Base-by-base conservation (phyloP, 345 rosid species). In the Raphanus raphanistrum region DNA sequence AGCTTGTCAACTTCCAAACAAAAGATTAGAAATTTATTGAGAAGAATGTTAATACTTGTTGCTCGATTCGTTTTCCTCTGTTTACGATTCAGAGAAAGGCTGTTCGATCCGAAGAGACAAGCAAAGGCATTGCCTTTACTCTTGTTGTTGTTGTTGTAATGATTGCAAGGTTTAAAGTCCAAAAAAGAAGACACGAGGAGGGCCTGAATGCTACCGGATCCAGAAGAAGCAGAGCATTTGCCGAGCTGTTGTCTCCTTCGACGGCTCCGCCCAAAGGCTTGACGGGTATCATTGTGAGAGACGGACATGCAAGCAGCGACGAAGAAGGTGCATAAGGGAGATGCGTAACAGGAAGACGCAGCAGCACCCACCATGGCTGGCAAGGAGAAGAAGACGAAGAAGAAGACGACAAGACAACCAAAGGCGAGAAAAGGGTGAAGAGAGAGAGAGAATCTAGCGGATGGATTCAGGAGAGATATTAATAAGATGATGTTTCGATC, bases 321-420 rank as follows among this genome's bases (percentile, higher is more conserved):
- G 21, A 93, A 78, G 91, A 95, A 93, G 64, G 98, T 90, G 87
- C 98, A 91, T 52, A 93, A 66, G 69, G 98, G 93, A 84, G 90
- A 84, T 10, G 94, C 74, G 69, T 83, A 71, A 6, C 84, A 81
- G 62, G 85, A 76, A 61, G 87, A 86, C 59, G 85, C 76, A 76
- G 68, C 79, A 38, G 13, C 55, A 15, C 3, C 58, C 83, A 76
- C 81, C 84, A 84, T 85, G 70, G 57, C 63, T 16, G 12, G 16
- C 6, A 13, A 61, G 38, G n/a, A 48, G 9, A 52, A 4, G 10
- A 65, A 48, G 29, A 16, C 17, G 13, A 13, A 61, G 38, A 13
- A 48, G 9, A 52, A 4, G 10, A 65, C 48, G 29, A 16, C 17
- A 3, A 68, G 76, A 75, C 12, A 6, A 48, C 5, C 13, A 59